Evolutionary conservation across 2,329 filamentous ascomycete genomes (phyloP).

Genomic region (Lachnellula suecica): DNA sequence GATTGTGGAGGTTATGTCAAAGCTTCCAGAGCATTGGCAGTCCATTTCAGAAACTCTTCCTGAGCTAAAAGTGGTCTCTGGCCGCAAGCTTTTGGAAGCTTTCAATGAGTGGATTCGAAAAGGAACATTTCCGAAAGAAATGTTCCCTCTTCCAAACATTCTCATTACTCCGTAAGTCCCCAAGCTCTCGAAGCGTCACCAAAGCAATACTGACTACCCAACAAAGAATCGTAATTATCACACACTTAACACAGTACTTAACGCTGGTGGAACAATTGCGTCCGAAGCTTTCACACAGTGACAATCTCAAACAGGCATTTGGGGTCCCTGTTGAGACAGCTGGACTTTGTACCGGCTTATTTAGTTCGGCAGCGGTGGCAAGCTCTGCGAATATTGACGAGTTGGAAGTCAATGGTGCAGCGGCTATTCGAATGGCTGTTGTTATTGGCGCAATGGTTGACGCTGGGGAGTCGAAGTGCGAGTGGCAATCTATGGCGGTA

Average conservation of each 20-base stretch:
- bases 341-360: constrained; percentile 41
- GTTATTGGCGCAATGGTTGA: constrained; percentile 14
- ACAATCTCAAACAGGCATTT: background rate
- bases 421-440: constrained; percentile 6
- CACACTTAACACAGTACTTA: constrained; percentile 38
- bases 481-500: background rate
- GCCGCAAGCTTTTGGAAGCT: constrained; percentile 9
- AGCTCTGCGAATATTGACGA: constrained; percentile 27
- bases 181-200: too few relatives aligned
- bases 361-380: constrained; percentile 39
- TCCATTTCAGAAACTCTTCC: constrained; percentile 14
- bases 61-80: constrained; percentile 13
- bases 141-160: constrained; percentile 29
- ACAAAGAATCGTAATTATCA: constrained; percentile 39
- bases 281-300: background rate
- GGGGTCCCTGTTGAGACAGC: constrained; percentile 22
- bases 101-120: constrained; percentile 19
- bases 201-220: too few relatives aligned
- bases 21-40: constrained; percentile 19
- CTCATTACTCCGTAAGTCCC: constrained; percentile 37
- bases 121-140: constrained; percentile 7
- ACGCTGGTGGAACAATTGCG: background rate
- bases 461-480: constrained; percentile 2
- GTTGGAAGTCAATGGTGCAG: constrained; percentile 36
- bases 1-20: constrained; percentile 19